These are phyloP conservation scores for Russula dissimulans DNA, from an alignment of 768 basidiomycete species.

Conservation along the genomic window DNA sequence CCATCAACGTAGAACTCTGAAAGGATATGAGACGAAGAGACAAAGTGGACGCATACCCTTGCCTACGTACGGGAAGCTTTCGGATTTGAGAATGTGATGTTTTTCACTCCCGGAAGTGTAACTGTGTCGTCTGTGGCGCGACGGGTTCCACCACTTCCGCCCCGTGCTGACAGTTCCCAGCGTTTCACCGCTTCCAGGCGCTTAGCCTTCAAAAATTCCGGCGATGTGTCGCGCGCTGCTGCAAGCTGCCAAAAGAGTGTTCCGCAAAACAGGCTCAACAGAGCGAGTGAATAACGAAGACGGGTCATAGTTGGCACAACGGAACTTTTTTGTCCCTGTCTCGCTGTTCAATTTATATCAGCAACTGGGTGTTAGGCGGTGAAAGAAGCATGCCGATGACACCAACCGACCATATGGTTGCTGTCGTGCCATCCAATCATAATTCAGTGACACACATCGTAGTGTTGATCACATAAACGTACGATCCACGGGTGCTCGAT, in stretches of 20 bases:
- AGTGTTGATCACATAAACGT: too few species aligned
- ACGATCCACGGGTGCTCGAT: too few species aligned
- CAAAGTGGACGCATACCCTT: background rate
- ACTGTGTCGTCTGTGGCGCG: background rate
- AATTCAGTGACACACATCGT: too few species aligned
- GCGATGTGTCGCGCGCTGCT: background rate
- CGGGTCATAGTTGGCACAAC: background rate
- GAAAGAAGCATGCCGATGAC: too few species aligned
- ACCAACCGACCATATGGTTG: too few species aligned
- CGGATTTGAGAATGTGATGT: conserved; percentile 65
- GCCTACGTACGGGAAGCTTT: conserved; percentile 44
- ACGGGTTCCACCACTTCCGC: background rate
- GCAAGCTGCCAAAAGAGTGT: background rate
- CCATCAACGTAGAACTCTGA: conserved; percentile 68
- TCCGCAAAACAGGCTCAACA: background rate
- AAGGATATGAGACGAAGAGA: background rate
- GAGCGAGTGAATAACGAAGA: background rate
- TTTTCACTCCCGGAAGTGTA: conserved; percentile 32
- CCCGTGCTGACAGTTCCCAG: conserved; percentile 5
- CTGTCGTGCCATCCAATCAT: too few species aligned
- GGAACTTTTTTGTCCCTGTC: too few species aligned
- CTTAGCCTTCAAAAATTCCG: background rate
- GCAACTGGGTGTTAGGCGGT: too few species aligned
- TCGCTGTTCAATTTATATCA: too few species aligned
- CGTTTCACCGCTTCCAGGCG: conserved; percentile 3